phyloP scores from a whole-genome alignment of 2,329 filamentous ascomycete genomes.

The Stemphylium vesicarium region DNA sequence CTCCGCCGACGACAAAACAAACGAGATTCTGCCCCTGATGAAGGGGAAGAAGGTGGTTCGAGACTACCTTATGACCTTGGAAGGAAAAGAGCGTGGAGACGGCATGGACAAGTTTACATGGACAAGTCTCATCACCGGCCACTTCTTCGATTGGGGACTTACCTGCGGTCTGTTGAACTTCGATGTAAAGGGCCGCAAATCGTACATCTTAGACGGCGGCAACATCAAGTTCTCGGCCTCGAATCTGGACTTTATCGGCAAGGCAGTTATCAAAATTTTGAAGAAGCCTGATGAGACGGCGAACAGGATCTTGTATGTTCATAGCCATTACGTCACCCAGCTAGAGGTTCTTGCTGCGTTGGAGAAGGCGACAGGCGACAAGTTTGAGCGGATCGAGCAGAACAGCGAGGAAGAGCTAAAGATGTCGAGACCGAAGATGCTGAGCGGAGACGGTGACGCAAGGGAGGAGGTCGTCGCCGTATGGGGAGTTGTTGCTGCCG shows the following conservation, averaged over 20 bases:
- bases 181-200: conserved; percentile 58
- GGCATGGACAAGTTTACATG: conserved; percentile 56
- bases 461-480: conserved; percentile 43
- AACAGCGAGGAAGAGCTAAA: conserved; percentile 43
- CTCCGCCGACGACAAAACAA: conserved; percentile 49
- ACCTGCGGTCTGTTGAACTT: conserved; percentile 59
- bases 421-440: conserved; percentile 38
- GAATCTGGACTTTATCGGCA: conserved; percentile 60
- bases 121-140: conserved; percentile 65
- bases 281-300: conserved; percentile 54
- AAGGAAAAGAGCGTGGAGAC: conserved; percentile 47
- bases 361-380: conserved; percentile 60
- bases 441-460: conserved; percentile 40
- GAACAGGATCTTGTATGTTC: conserved; percentile 65
- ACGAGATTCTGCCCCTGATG: conserved; percentile 60
- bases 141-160: conserved; percentile 68
- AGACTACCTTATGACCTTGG: conserved; percentile 57
- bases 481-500: conserved; percentile 43
- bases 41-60: conserved; percentile 55
- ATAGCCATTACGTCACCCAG: conserved; percentile 65
- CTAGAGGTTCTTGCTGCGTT: conserved; percentile 63
- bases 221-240: conserved; percentile 61
- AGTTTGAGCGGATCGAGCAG: conserved; percentile 57
- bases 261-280: conserved; percentile 61
- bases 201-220: conserved; percentile 64